Evolutionary conservation across 306 rosid species (phyloP), one percentile per base, ranked within the genome.

Genomic region (Quercus cerris): DNA sequence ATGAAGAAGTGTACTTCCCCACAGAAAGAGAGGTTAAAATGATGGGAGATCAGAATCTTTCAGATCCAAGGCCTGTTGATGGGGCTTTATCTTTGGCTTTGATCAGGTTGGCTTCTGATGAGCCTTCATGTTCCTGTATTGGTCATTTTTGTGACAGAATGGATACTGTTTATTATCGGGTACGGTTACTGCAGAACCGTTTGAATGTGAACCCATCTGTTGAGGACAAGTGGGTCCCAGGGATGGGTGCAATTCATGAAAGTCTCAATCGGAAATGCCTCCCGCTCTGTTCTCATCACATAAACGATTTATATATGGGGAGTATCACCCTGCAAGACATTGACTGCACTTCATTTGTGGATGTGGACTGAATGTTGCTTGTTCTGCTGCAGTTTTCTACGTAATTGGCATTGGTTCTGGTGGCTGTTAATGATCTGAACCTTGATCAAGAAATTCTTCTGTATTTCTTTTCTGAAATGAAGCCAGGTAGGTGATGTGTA

Each of bases 11-110:
- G 30, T 81, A 90, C 86, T 92, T 92, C 62, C 97, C 95, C 56
- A 89, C 94, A 20, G 97, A 94, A 84, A 91, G 82, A 84, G 97
- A 91, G 86, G 91, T 92, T 70, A 91, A 89, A 85, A 92, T 92
- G 97, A 88, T 91, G 95, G 98, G 97, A 86, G 94, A 91, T 59
- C 76, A 76, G 81, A 90, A 87, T 82, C 92, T 94, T 73, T 85
- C 88, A 5, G 97, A 94, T 84, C 97, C 98, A 44, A 91, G 85
- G 77, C 97, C 90, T 25, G 91, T 91, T 63, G 97, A 89, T 31
- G 97, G 97, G 51, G 82, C 85, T 33, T 78, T 91, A 69, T 84
- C 89, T 33, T 81, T 92, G 91, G 88, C 86, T 62, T 46, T 87
- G 80, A 83, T 91, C 68, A 90, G 98, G 81, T 83, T 94, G 85